These are phyloP conservation scores for Yarrowia yakushimensis DNA, from an alignment of 805 yeast species.

Conservation along the genomic window DNA sequence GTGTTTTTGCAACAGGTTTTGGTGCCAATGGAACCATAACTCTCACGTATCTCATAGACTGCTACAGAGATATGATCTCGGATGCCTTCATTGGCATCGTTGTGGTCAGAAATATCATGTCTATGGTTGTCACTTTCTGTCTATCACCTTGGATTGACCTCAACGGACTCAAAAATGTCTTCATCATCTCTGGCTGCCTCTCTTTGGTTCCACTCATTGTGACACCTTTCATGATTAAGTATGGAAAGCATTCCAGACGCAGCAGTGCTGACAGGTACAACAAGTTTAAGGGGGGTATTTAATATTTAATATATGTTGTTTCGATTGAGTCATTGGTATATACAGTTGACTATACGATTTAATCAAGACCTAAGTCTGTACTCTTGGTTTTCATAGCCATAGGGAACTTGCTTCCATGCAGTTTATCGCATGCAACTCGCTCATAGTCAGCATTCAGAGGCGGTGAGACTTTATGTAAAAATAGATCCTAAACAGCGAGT, in stretches of 20 bases:
- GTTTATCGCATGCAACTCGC: no score
- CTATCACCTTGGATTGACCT: background rate
- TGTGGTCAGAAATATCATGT: slow-evolving; percentile 3
- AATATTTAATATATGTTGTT: background rate
- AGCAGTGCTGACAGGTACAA: background rate
- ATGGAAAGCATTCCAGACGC: background rate
- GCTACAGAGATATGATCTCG: background rate
- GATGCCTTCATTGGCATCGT: background rate
- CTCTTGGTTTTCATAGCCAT: no score
- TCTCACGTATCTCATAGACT: background rate
- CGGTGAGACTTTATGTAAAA: no score
- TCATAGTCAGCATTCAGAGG: no score
- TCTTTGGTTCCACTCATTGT: background rate
- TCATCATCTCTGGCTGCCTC: background rate
- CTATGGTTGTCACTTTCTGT: background rate
- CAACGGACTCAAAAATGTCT: background rate
- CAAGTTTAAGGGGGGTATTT: background rate
- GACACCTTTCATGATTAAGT: background rate
- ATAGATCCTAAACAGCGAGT: no score
- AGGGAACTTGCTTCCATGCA: no score
- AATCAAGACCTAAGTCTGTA: no score
- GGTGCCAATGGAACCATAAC: slow-evolving; percentile 1
- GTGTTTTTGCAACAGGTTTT: background rate
- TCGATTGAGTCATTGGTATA: background rate
- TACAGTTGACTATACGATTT: no score